These are phyloP conservation scores for Dactylonectria estremocensis DNA, from an alignment of 2,329 filamentous ascomycete genomes.

Conservation along the genomic window DNA sequence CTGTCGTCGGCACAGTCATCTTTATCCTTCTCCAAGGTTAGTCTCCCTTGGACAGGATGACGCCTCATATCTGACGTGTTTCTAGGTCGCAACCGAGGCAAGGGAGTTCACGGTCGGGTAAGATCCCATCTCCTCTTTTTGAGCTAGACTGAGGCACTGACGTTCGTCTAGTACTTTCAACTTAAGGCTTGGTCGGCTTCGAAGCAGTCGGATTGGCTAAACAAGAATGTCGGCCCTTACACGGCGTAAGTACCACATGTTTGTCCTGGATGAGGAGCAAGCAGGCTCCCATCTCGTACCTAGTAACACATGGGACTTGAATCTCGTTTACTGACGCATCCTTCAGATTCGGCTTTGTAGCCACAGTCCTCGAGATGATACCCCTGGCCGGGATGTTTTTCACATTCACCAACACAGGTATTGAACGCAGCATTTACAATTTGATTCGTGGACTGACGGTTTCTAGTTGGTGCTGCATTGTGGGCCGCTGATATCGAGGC, in stretches of 20 bases:
- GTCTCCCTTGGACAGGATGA: not conserved
- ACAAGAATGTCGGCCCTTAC: constrained; percentile 81
- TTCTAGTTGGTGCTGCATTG: constrained; percentile 86
- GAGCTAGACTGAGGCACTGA: constrained; percentile 17
- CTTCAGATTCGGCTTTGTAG: constrained; percentile 80
- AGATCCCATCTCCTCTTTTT: constrained; percentile 44
- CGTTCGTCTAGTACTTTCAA: constrained; percentile 82
- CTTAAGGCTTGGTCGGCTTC: constrained; percentile 84
- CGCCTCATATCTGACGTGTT: constrained; percentile 4
- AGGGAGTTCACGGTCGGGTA: constrained; percentile 68
- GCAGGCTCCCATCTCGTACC: not conserved
- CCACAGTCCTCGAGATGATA: constrained; percentile 87
- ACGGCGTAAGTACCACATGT: constrained; percentile 74
- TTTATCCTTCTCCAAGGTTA: constrained; percentile 85
- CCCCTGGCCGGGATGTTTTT: constrained; percentile 88
- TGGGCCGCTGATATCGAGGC: constrained; percentile 91
- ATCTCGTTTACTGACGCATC: constrained; percentile 29
- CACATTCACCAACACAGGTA: constrained; percentile 88
- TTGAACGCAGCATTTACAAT: constrained; percentile 34
- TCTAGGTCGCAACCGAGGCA: constrained; percentile 64
- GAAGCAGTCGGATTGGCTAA: constrained; percentile 78
- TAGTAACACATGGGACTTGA: constrained; percentile 20
- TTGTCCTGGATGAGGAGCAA: constrained; percentile 7
- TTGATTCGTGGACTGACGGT: constrained; percentile 28
- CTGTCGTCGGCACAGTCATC: constrained; percentile 85